Conservation (phyloP, 208 protist genomes). For the Pavlovales sp. region DNA sequence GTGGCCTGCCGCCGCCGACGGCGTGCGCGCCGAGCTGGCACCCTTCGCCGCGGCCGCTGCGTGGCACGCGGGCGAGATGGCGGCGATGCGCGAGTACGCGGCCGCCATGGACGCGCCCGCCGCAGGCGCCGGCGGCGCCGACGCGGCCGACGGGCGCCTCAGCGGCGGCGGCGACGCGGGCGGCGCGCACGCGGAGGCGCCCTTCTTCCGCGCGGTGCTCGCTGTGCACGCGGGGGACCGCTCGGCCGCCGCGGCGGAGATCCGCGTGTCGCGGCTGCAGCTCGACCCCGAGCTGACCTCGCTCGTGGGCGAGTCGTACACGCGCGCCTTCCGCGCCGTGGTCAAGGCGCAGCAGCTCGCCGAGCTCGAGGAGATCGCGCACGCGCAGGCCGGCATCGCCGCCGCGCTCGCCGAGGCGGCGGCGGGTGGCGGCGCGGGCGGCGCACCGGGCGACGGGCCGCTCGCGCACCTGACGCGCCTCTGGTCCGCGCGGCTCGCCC, state of each 20-base stretch:
- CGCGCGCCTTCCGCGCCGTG: slow-evolving; percentile 90
- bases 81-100: slow-evolving; percentile 79
- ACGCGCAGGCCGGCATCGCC: neutral
- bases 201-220: slow-evolving; percentile 53
- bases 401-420: too few species aligned
- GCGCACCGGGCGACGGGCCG: neutral
- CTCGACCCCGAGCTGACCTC: slow-evolving; percentile 89
- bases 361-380: slow-evolving; percentile 96
- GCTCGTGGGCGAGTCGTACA: slow-evolving; percentile 93
- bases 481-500: slow-evolving; percentile 46
- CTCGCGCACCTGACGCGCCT: neutral
- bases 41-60: slow-evolving; percentile 41
- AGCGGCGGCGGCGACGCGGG: neutral
- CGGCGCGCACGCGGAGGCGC: slow-evolving; percentile 1
- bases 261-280: slow-evolving; percentile 74
- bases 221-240: slow-evolving; percentile 48
- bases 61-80: slow-evolving; percentile 85
- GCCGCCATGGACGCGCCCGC: slow-evolving; percentile 52
- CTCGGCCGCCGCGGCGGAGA: slow-evolving; percentile 27
- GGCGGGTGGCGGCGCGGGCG: neutral
- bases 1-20: slow-evolving; percentile 47
- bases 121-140: neutral
- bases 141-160: neutral
- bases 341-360: slow-evolving; percentile 95
- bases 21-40: slow-evolving; percentile 26